Evolutionary conservation across 2,329 filamentous ascomycete species (phyloP).

Genomic region (Colletotrichum shisoi): DNA sequence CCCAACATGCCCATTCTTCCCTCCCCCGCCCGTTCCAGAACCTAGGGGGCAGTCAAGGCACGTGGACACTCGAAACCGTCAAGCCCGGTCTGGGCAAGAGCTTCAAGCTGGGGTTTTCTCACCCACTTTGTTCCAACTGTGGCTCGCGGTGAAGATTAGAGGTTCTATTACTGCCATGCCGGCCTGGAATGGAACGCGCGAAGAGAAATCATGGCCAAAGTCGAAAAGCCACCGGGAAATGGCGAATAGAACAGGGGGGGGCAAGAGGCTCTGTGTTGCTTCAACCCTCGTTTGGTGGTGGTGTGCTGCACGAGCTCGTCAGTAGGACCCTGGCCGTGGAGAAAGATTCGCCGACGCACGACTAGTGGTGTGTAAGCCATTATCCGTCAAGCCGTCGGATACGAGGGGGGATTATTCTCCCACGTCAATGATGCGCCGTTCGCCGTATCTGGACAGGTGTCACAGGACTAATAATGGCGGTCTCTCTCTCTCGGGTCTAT

Average conservation of each 20-base stretch:
- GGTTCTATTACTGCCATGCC: neutral
- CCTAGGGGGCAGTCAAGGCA: slow-evolving; percentile 7
- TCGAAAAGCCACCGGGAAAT: neutral
- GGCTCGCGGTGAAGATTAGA: neutral
- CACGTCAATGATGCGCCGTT: neutral
- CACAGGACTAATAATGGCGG: neutral
- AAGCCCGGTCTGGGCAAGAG: neutral
- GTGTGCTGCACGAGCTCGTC: slow-evolving; percentile 1
- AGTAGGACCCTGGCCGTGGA: neutral
- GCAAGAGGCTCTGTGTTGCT: neutral
- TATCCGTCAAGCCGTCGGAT: neutral
- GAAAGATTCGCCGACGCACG: neutral
- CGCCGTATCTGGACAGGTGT: neutral
- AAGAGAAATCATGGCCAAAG: neutral
- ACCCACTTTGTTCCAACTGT: neutral
- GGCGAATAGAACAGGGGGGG: neutral
- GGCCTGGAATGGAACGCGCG: neutral
- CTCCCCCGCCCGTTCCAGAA: slow-evolving; percentile 17
- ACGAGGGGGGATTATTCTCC: neutral
- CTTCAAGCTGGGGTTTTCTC: neutral
- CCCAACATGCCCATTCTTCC: slow-evolving; percentile 6
- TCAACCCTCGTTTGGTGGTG: neutral
- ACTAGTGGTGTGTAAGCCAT: slow-evolving; percentile 8
- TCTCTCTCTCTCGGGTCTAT: neutral
- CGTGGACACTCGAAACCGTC: slow-evolving; percentile 5